Evolutionary conservation across 345 rosid genomes (phyloP), one percentile per base, ranked within the genome.

Genomic region (Barbarea vulgaris): DNA sequence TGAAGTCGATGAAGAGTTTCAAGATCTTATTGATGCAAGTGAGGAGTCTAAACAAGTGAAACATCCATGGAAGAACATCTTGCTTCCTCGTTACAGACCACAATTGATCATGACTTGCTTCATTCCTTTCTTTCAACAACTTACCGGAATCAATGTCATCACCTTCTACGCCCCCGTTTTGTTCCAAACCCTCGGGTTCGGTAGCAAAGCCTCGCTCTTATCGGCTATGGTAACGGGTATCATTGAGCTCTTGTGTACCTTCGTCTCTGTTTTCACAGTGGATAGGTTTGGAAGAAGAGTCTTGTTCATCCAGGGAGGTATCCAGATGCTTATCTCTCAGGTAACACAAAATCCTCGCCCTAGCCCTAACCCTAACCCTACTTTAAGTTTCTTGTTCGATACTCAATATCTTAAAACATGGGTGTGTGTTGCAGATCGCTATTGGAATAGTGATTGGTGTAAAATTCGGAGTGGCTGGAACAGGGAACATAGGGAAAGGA

Each of bases 121-220:
- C 39, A 79, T 91, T 60, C 97, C 95, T 1, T 84, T 85, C 76
- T 89, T 89, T 72, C 97, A 91, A 62, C 97, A 91, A 69, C 65
- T 87, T 65, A 90, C 96, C 1, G 96, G 93, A 42, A 90, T 88
- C 56, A 90, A 88, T 47, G 90, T 87, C 56, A 85, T 91, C 65
- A 87, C 87, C 66, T 91, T 91, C 30, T 89, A 89, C 19, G 95
- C 95, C 0, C 97, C 97, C 0, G 93, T 91, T 28, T 79, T 91
- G 54, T 91, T 87, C 69, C 89, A 89, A 77, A 84, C 91, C 0
- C 34, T 91, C 8, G 97, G 97, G 1, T 91, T 89, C 17, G 97
- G 89, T 2, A 80, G 79, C 19, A 82, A 84, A 17, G 93, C 97
- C 25, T 77, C 97, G 3, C 95, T 91, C 13, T 71, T 87, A 72